Evolutionary conservation across 495 filamentous ascomycete species (phyloP).

Genomic region (Neurospora hispaniola): DNA sequence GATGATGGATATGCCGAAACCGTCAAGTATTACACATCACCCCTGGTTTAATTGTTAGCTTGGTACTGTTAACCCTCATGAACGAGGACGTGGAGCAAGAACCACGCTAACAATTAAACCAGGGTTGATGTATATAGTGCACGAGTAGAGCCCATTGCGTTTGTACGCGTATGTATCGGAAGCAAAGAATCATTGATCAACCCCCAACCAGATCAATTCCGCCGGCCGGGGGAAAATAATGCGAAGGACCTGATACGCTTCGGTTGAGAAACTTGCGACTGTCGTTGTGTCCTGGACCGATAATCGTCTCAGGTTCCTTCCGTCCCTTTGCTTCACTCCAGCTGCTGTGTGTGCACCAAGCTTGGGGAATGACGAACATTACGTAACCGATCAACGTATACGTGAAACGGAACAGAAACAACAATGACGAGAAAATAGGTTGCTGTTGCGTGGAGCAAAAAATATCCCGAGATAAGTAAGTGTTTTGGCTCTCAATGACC

Average conservation of each 20-base stretch:
- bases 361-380: background rate
- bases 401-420: background rate
- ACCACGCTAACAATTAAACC: too few species aligned
- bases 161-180: background rate
- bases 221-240: background rate
- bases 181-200: background rate
- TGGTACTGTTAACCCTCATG: too few species aligned
- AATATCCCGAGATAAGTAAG: background rate
- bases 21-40: too few species aligned
- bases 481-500: background rate
- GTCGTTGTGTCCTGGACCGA: background rate
- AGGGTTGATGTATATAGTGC: too few species aligned
- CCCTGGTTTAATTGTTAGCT: too few species aligned
- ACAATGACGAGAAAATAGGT: background rate
- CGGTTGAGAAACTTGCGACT: background rate
- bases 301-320: background rate
- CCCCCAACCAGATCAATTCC: background rate
- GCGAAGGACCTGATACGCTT: background rate
- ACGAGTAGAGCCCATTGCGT: background rate
- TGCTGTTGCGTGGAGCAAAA: background rate
- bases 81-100: too few species aligned
- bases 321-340: background rate
- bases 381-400: background rate
- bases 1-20: background rate
- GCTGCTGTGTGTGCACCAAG: background rate